Evolutionary conservation across 331 rosid genomes (phyloP), one percentile per base, ranked within the genome.

Genomic region (Malus hybrid): DNA sequence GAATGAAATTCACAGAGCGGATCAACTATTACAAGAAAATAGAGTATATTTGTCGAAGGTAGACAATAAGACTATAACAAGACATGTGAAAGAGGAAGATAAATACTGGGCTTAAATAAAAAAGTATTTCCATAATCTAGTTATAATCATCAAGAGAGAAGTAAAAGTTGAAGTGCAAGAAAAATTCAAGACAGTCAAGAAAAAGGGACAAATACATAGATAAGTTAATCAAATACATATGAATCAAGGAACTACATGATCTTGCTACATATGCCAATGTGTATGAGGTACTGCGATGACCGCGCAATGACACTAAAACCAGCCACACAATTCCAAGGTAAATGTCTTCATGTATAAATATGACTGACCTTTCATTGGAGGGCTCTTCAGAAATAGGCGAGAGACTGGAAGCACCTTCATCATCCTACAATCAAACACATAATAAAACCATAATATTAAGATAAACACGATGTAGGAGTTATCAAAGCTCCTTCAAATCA

Each of bases 281-380:
- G 46, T 42, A 57, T 46, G 50, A 48, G 39, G 12, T 13, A 10
- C 3, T 70, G 16, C 10, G 34, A 42, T 15, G 22, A 9, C 70
- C 69, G 15, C 19, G 2, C 29, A 74, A 63, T 36, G 48, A 33
- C n/a, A 75, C 9, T 6, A 29, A 53, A 19, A 32, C 60, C 22
- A 30, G 6, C 32, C 53, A 36, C 34, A 70, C 26, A 48, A 50
- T 48, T 70, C 33, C 14, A 12, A 29, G 56, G 22, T 28, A 60
- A 68, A 29, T 7, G n/a, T 68, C 50, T 61, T 34, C 68, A 58
- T 58, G 36, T 58, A 36, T 10, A 13, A 46, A 66, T 29, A 75
- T 26, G 36, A 82, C 81, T 73, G 24, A 87, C 92, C 73, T 78
- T 73, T 36, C 42, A 26, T 60, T 69, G 61, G 67, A 66, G 26